phyloP scores from a whole-genome alignment of 1,139 yeast genomes.

The Wickerhamomyces sp. region DNA sequence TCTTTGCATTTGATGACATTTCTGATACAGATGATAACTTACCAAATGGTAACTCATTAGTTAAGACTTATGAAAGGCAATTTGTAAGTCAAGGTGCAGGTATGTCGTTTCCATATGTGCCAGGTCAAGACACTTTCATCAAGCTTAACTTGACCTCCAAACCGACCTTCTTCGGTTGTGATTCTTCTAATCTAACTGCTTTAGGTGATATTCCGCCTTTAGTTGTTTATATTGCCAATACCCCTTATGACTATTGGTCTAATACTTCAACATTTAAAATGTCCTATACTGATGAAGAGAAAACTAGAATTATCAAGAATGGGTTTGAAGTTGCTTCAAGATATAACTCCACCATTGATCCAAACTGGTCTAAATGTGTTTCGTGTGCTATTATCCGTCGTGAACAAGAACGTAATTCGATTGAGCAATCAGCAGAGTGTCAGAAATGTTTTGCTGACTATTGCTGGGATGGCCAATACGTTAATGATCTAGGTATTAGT shows the following conservation, averaged over 20 bases:
- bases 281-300: conserved; percentile 53
- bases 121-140: conserved; percentile 59
- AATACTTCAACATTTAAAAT: conserved; percentile 68
- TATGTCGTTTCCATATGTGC: conserved; percentile 75
- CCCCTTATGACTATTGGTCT: conserved; percentile 59
- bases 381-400: conserved; percentile 85
- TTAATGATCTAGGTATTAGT: not conserved
- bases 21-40: conserved; percentile 62
- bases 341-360: conserved; percentile 63
- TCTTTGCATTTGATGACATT: conserved; percentile 70
- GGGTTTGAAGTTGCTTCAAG: conserved; percentile 79
- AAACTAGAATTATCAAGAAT: conserved; percentile 56
- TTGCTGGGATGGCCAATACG: conserved; percentile 66
- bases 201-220: conserved; percentile 58
- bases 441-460: conserved; percentile 59
- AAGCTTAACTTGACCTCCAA: conserved; percentile 47
- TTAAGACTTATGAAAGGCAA: conserved; percentile 61
- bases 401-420: conserved; percentile 64
- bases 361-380: conserved; percentile 70
- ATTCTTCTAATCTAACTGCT: conserved; percentile 57
- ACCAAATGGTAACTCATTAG: conserved; percentile 74
- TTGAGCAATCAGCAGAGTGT: conserved; percentile 64
- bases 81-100: conserved; percentile 55
- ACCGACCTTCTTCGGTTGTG: conserved; percentile 84
- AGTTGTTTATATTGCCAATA: conserved; percentile 71